Conservation (phyloP, 352 stramenopile species). For the Vaucheria bursata region DNA sequence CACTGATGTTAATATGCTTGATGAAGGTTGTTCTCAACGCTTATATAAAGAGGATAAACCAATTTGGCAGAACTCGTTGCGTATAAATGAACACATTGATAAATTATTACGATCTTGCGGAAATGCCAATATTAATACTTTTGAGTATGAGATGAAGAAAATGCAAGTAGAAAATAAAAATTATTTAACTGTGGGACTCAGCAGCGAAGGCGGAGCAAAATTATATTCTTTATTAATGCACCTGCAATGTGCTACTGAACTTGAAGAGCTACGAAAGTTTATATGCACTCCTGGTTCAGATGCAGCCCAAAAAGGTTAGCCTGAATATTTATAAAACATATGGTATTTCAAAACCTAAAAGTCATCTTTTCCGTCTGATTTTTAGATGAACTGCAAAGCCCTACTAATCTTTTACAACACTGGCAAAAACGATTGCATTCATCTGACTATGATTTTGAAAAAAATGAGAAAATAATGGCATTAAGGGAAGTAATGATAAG, state of each 20-base stretch:
- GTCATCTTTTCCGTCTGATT: not conserved
- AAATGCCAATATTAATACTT: slow-evolving; percentile 12
- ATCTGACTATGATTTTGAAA: slow-evolving; percentile 37
- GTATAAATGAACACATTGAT: slow-evolving; percentile 13
- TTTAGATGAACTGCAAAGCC: not conserved
- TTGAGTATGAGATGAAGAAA: slow-evolving; percentile 7
- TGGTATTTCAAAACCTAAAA: not conserved
- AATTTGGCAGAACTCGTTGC: not conserved
- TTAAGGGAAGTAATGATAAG: slow-evolving; percentile 22
- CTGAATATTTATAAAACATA: not conserved
- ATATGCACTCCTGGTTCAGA: slow-evolving; percentile 13
- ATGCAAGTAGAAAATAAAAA: not conserved
- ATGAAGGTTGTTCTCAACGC: not conserved
- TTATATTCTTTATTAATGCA: slow-evolving; percentile 33
- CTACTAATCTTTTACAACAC: slow-evolving; percentile 11
- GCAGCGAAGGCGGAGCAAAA: slow-evolving; percentile 25
- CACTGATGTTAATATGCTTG: not conserved
- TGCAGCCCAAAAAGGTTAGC: not conserved
- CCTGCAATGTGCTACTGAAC: slow-evolving; percentile 34
- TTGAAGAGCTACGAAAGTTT: slow-evolving; percentile 22
- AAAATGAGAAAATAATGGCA: slow-evolving; percentile 34
- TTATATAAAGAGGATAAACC: not conserved
- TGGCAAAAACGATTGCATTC: slow-evolving; percentile 17
- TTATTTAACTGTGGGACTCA: not conserved
- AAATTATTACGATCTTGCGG: slow-evolving; percentile 15